Base-by-base conservation (phyloP, 1,139 yeast species). In the Yueomyces sp. region DNA sequence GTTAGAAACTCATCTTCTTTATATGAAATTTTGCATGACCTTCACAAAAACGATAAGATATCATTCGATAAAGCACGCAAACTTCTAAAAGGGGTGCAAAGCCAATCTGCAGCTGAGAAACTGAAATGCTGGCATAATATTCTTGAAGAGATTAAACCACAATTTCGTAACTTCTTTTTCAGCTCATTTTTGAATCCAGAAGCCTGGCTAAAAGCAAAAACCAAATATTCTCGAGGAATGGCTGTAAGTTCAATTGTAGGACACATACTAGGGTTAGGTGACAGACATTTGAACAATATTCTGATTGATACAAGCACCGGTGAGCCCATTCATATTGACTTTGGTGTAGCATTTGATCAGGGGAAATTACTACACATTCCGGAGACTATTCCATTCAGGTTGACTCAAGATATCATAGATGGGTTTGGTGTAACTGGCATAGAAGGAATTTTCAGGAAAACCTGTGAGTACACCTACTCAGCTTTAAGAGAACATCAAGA, bases 301-400 rank as follows among this genome's bases (percentile, higher is more conserved):
- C 63, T 93, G 45, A 58, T 93, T n/a, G 97, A 93, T 58, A 69
- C 71, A 42, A 58, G 58, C 12, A 72, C 84, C 0, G 98, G 98
- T 0, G 96, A 89, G 51, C 95, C 96, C 0, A 79, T 93, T 30
- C 98, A 93, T 60, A 93, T 93, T 54, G 99, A 93, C 60, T 67
- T 93, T 34, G 99, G 98, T 0, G 91, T 91, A 43, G 94, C 97
- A 0, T 93, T 93, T 65, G 98, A 93, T 57, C 89, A 82, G 55
- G 98, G 98, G 0, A 80, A 76, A 52, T 63, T 78, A 12, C 66
- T 93, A 39, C 82, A 93, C 0, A 74, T 89, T 19, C 98, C 99
- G 0, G 99, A 93, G 55, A 73, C 84, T 0, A 95, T 93, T 2
- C 98, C 99, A 1, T 93, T 93, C 59, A 66, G 99, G 50, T 66